Conservation (phyloP, 1,284 basidiomycete genomes). For the Wolfiporia cocos region DNA sequence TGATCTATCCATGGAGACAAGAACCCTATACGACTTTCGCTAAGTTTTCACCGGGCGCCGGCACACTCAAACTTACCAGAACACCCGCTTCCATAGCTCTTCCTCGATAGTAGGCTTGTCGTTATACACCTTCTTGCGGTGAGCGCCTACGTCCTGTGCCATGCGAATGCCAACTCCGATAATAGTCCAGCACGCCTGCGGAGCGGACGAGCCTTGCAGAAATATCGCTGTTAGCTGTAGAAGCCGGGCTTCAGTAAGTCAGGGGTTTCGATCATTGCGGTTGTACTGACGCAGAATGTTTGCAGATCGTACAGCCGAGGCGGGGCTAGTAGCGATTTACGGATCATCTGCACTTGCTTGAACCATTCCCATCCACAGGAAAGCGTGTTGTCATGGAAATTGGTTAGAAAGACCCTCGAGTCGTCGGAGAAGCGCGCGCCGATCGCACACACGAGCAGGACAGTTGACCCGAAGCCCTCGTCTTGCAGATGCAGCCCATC, state of each 20-base stretch:
- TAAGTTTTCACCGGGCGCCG: no score
- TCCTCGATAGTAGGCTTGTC: constrained; percentile 31
- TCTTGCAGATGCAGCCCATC: constrained; percentile 55
- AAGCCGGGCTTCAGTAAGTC: neutral
- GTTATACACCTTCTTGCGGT: constrained; percentile 31
- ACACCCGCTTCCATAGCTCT: constrained; percentile 54
- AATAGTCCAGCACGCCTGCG: constrained; percentile 47
- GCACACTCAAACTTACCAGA: no score
- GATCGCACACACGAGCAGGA: constrained; percentile 72
- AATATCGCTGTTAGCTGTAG: constrained; percentile 30
- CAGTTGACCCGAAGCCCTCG: constrained; percentile 57
- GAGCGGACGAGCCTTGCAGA: constrained; percentile 40
- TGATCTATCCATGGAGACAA: constrained; percentile 57
- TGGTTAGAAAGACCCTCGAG: constrained; percentile 51
- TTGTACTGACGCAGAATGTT: constrained; percentile 35
- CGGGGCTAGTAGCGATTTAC: constrained; percentile 49
- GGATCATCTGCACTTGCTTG: constrained; percentile 53
- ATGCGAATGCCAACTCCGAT: constrained; percentile 47
- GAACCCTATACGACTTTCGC: constrained; percentile 40
- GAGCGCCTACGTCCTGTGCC: constrained; percentile 39
- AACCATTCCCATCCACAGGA: constrained; percentile 77
- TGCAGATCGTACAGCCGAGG: constrained; percentile 69
- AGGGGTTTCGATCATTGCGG: constrained; percentile 14
- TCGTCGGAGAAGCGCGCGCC: constrained; percentile 69
- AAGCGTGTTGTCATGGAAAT: constrained; percentile 36